phyloP scores from a whole-genome alignment of 1,284 basidiomycete genomes.

The Pulveroboletus sp. region DNA sequence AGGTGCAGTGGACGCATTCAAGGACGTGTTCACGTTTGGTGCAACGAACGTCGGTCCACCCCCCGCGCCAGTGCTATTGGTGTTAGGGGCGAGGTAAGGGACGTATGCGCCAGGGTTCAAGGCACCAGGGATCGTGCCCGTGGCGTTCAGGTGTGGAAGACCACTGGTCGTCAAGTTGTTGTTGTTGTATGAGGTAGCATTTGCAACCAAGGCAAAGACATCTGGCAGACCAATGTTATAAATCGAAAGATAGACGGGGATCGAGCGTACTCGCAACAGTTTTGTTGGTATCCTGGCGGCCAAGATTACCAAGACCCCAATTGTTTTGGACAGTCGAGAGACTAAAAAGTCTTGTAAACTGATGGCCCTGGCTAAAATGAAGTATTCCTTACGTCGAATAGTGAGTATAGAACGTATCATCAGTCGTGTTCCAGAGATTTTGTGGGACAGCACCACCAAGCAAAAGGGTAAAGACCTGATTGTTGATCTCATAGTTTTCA shows the following conservation, averaged over 20 bases:
- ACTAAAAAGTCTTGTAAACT: constrained; percentile 15
- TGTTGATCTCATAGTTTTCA: constrained; percentile 46
- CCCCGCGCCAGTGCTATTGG: constrained; percentile 36
- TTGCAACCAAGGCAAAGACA: constrained; percentile 46
- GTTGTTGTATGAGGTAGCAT: constrained; percentile 35
- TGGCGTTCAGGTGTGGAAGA: constrained; percentile 34
- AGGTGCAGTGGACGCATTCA: constrained; percentile 36
- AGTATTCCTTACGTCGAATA: constrained; percentile 43
- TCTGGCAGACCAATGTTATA: constrained; percentile 30
- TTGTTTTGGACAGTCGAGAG: constrained; percentile 62
- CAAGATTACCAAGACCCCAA: constrained; percentile 60
- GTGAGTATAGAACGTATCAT: constrained; percentile 61
- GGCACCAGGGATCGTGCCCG: constrained; percentile 30
- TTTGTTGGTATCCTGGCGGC: constrained; percentile 53
- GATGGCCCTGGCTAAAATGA: neutral
- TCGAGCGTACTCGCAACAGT: constrained; percentile 26
- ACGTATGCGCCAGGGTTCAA: constrained; percentile 36
- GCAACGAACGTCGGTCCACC: constrained; percentile 39
- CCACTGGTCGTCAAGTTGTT: constrained; percentile 24
- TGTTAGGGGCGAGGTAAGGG: constrained; percentile 42
- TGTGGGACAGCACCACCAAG: constrained; percentile 51
- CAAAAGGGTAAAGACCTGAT: constrained; percentile 46
- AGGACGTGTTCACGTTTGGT: constrained; percentile 31
- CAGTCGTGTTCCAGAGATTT: constrained; percentile 42
- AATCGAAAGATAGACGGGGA: neutral